Conservation (phyloP, 176 grass and related monocot species). For the Sorghum bicolor region DNA sequence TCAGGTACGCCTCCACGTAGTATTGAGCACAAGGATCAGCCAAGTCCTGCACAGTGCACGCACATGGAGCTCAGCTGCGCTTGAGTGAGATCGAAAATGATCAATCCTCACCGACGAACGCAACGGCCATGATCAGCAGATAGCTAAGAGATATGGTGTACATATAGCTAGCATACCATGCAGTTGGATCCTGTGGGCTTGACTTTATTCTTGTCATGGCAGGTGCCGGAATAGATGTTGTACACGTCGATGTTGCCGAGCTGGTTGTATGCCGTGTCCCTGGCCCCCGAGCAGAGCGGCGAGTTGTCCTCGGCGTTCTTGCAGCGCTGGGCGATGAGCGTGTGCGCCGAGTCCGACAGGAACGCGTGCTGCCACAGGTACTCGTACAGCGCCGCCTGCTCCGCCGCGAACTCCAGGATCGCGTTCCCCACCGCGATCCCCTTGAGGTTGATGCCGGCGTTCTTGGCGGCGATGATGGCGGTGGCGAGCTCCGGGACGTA, state of each 20-base stretch:
- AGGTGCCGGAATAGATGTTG: conserved; percentile 39
- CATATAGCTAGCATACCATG: no score
- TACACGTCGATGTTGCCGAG: conserved; percentile 42
- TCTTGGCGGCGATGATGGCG: conserved; percentile 16
- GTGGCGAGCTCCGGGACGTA: conserved; percentile 59
- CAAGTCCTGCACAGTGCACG: conserved; percentile 3
- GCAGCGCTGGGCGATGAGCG: conserved; percentile 32
- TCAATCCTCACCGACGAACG: not conserved
- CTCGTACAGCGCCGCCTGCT: conserved; percentile 39
- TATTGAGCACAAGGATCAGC: conserved; percentile 33
- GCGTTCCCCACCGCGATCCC: conserved; percentile 35
- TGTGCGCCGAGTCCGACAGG: conserved; percentile 42
- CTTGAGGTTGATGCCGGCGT: conserved; percentile 30
- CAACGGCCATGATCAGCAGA: not conserved
- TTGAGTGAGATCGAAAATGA: not conserved
- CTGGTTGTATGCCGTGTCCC: conserved; percentile 9
- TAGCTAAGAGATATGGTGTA: no score
- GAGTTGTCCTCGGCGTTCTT: conserved; percentile 27
- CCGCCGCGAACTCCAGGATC: conserved; percentile 37
- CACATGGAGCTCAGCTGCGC: not conserved
- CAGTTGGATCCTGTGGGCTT: conserved; percentile 27
- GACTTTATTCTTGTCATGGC: conserved; percentile 31
- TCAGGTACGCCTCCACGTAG: conserved; percentile 46
- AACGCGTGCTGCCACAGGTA: conserved; percentile 54
- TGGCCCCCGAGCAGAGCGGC: conserved; percentile 23